These are phyloP conservation scores for Euphrasia confusa DNA, from an alignment of 257 asterid species.

Conservation along the genomic window DNA sequence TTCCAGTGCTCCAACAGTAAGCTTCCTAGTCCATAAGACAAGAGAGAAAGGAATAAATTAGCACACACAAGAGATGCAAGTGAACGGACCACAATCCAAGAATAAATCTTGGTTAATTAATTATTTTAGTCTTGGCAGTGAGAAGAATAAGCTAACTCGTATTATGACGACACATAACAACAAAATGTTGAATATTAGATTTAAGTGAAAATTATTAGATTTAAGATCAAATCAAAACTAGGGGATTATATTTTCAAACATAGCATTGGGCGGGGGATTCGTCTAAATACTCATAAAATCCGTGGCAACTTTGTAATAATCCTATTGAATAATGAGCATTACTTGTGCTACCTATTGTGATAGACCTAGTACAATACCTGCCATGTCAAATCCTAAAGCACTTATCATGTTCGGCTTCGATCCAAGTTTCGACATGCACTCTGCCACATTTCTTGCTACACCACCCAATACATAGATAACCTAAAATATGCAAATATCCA, in stretches of 20 bases:
- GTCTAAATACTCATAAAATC: too few species aligned
- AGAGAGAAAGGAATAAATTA: not conserved
- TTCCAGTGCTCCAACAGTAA: slow-evolving; percentile 76
- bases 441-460: slow-evolving; percentile 92
- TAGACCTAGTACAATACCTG: slow-evolving; percentile 47
- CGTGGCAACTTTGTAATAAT: not conserved
- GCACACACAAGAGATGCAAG: slow-evolving; percentile 1
- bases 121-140: not conserved
- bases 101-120: not conserved
- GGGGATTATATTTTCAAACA: too few species aligned
- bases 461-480: slow-evolving; percentile 72
- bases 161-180: not conserved
- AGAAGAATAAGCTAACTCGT: not conserved
- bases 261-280: too few species aligned
- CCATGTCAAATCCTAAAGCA: slow-evolving; percentile 76
- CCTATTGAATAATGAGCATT: not conserved
- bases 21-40: slow-evolving; percentile 44
- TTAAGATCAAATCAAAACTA: not conserved
- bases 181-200: not conserved
- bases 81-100: not conserved
- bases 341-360: not conserved
- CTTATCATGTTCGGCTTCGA: slow-evolving; percentile 82
- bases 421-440: slow-evolving; percentile 93
- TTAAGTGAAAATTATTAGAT: not conserved
- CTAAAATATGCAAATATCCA: slow-evolving; percentile 34